Percentiles rank a stretch among this genome's conserved stretches.
phyloP scores from a whole-genome alignment of 179 eudicot species.

The Carnegiea gigantea region DNA sequence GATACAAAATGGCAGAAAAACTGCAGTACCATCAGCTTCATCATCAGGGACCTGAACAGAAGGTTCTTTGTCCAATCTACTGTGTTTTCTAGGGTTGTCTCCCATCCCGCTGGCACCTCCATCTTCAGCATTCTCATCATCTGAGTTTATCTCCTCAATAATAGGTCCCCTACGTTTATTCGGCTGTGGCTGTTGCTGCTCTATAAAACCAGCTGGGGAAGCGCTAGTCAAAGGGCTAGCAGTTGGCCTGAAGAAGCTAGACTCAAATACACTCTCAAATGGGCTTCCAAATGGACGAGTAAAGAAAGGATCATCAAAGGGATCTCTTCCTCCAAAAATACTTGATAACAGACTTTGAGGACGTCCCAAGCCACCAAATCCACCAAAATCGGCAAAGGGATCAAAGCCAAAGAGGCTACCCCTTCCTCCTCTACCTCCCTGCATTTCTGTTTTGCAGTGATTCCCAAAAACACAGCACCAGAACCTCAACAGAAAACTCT shows the following conservation, averaged over 20 bases:
- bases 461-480: not conserved
- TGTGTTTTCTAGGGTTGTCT: slow-evolving; percentile 65
- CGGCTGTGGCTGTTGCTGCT: slow-evolving; percentile 48
- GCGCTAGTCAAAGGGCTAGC: slow-evolving; percentile 43
- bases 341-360: slow-evolving; percentile 49
- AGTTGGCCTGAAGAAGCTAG: slow-evolving; percentile 53
- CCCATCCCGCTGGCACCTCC: slow-evolving; percentile 36
- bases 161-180: slow-evolving; percentile 70
- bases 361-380: slow-evolving; percentile 58
- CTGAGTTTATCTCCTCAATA: slow-evolving; percentile 84
- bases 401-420: slow-evolving; percentile 49
- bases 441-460: slow-evolving; percentile 39
- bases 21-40: slow-evolving; percentile 51
- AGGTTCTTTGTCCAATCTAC: slow-evolving; percentile 52
- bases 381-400: slow-evolving; percentile 57
- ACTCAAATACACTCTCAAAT: slow-evolving; percentile 45
- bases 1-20: not conserved
- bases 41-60: slow-evolving; percentile 65
- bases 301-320: not conserved
- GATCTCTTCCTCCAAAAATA: slow-evolving; percentile 76
- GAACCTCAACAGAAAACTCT: not conserved
- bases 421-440: slow-evolving; percentile 56
- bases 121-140: slow-evolving; percentile 59
- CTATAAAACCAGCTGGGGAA: slow-evolving; percentile 51
- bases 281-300: slow-evolving; percentile 32